Evolutionary conservation across 73 alveolate genomes (phyloP).

Genomic region (Urostyla sp.): DNA sequence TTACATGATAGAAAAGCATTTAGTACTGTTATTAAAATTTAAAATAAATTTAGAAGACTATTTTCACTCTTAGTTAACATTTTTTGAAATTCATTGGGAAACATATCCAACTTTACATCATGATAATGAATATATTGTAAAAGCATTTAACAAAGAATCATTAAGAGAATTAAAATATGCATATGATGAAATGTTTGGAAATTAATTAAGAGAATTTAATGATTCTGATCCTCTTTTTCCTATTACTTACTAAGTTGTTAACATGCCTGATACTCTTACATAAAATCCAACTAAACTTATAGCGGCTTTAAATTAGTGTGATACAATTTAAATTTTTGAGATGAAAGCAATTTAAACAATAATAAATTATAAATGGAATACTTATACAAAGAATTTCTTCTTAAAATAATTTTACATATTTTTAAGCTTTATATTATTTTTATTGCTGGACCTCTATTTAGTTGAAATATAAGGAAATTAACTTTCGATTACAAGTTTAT

Average conservation of each 20-base stretch:
- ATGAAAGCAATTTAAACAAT: neutral
- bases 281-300: neutral
- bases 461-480: neutral
- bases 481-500: neutral
- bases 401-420: neutral
- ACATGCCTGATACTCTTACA: constrained; percentile 12
- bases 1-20: neutral
- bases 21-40: neutral
- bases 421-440: neutral
- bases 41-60: neutral
- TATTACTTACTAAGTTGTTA: neutral
- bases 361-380: constrained; percentile 34
- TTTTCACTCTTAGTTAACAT: neutral
- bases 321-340: neutral
- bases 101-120: neutral
- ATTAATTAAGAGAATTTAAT: neutral
- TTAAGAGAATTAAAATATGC: neutral
- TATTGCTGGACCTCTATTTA: neutral
- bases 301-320: neutral
- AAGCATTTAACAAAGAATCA: neutral
- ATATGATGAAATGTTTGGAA: neutral
- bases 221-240: neutral
- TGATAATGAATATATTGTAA: neutral
- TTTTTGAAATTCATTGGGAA: neutral
- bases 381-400: constrained; percentile 3